A percentile compares a stretch with the other conserved stretches of the same genome.
Conservation (phyloP, 441 rosid species). For the Populus hybrid region DNA sequence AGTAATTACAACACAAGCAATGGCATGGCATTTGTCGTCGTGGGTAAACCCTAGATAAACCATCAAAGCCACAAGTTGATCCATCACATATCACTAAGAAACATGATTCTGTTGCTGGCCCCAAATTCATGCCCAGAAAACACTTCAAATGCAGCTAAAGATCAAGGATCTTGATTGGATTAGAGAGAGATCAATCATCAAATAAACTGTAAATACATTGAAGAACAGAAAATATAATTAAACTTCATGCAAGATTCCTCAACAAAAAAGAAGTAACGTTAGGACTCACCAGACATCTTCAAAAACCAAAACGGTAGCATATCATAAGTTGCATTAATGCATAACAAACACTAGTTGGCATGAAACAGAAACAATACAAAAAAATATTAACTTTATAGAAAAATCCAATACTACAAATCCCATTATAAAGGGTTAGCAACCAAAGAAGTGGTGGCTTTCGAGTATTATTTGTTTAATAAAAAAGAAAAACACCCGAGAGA, state of each 20-base stretch:
- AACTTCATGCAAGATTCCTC: background rate
- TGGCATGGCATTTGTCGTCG: no score
- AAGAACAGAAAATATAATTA: background rate
- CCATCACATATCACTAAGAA: background rate
- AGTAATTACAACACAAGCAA: no score
- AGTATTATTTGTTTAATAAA: conserved; percentile 5
- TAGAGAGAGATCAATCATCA: background rate
- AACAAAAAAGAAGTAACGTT: no score
- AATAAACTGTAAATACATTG: background rate
- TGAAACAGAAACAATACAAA: background rate
- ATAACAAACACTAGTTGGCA: background rate
- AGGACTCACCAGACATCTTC: no score
- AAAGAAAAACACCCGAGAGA: no score
- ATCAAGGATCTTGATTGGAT: no score
- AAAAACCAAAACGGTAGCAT: no score
- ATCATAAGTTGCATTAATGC: no score
- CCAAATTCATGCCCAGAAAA: background rate
- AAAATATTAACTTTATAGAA: background rate
- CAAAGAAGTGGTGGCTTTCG: conserved; percentile 14
- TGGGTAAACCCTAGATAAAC: no score
- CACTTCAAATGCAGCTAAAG: background rate
- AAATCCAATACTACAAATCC: background rate
- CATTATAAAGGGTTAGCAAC: background rate
- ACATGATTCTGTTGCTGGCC: background rate
- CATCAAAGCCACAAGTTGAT: no score